Evolutionary conservation across 352 stramenopile species (phyloP), one percentile per base, ranked within the genome.

Genomic region (Phytophthora capsici): DNA sequence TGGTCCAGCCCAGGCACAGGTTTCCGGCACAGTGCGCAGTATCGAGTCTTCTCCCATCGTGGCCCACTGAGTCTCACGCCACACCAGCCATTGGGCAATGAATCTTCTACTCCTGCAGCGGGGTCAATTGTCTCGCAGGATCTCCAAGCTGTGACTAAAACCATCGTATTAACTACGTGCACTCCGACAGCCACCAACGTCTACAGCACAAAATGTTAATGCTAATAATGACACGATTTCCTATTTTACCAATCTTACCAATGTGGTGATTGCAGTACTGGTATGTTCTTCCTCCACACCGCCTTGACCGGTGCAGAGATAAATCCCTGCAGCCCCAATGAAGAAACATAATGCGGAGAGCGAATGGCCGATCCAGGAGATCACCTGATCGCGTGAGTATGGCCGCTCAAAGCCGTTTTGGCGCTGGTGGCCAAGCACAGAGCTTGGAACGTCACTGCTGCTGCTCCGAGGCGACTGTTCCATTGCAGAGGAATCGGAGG

Each of bases 21-120:
- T 66, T 96, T 96, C 41, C 80, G 77, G 57, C 88, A 96, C 13
- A 94, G 52, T 3, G 86, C 81, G 20, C 88, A 96, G 57, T 94
- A 94, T 10, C 86, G 80, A 5, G 82, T 78, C 60, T 90, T 95
- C 28, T 93, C 86, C 88, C 88, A 95, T 25, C 88, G 71, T 6
- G 81, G 63, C 0, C 88, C 88, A 13, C n/a, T 58, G 2, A 95
- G 71, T 57, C 83, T 78, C 59, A 91, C 66, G 10, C 86, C 79
- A n/a, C 90, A 72, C 88, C 88, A 95, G 19, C 80, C 77, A 53
- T 80, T 80, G 8, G 56, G 71, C 17, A 74, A 22, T 20, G 67
- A 49, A 13, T 75, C 76, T 40, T 84, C 54, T 10, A 78, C 64
- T 16, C 77, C 57, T 28, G 59, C 71, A 1, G 78, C 74, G 2